Evolutionary conservation across 257 asterid genomes (phyloP).

Genomic region (Capsicum pubescens): DNA sequence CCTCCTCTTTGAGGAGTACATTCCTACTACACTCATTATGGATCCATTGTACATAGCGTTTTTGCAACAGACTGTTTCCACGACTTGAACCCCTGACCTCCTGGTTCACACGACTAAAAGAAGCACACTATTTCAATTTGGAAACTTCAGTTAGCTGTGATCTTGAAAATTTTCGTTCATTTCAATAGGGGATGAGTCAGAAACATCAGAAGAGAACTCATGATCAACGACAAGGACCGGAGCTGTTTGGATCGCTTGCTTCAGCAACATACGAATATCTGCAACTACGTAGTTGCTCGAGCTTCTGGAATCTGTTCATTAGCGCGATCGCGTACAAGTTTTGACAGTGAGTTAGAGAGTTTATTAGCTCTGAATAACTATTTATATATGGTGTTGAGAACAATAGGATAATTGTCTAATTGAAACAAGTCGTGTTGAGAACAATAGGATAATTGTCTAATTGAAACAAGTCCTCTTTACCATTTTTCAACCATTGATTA

Average conservation of each 20-base stretch:
- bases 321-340: constrained; percentile 8
- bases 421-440: neutral
- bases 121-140: neutral
- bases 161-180: neutral
- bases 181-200: constrained; percentile 71
- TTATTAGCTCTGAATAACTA: neutral
- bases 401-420: too few relatives aligned
- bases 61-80: too few relatives aligned
- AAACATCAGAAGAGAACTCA: constrained; percentile 53
- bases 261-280: neutral
- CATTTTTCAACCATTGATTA: neutral
- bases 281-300: neutral
- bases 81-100: neutral
- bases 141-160: neutral
- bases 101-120: neutral
- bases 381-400: neutral
- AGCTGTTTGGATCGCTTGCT: neutral
- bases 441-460: too few relatives aligned
- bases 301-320: constrained; percentile 11
- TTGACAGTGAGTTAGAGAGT: neutral
- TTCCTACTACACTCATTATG: too few relatives aligned
- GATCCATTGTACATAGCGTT: too few relatives aligned
- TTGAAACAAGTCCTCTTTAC: neutral
- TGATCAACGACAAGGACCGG: neutral
- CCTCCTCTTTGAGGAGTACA: too few relatives aligned